Base-by-base conservation (phyloP, 2,329 filamentous ascomycete species). In the Myriangium duriaei region DNA sequence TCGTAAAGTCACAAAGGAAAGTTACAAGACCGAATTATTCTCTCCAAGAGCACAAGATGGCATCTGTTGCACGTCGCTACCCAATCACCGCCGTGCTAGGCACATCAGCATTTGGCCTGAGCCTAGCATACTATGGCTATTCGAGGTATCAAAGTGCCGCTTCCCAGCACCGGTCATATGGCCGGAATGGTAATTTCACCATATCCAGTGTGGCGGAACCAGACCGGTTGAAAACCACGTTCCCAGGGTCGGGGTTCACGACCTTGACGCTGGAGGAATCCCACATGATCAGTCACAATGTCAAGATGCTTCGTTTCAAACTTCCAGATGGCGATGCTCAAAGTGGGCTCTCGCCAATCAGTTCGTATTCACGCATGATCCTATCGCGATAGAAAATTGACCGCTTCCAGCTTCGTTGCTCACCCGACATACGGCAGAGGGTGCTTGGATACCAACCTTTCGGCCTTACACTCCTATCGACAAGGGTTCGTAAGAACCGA, bases 381-480 rank as follows among this genome's bases (percentile, higher is more conserved):
- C 14, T 4, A 24, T 13, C 19, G 28, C 4, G 19, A 12, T 11
- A 15, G 16, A 26, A 34, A 6, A 37, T 21, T 42, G 26, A 39
- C 17, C 6, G 11, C 11, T 34, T 11, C 13, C 37, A 69, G 67
- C 61, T 58, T 67, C 78, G 2, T 58, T 82, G 2, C 61, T 82
- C 26, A 76, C 76, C 1, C 53, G 73, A 28, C 69, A 75, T 2
- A 72, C 71, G 45, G 75, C 77, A 0, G 56, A 67, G 9, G 73
- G 71, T 5, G 54, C 63, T 34, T 72, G 66, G 62, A 51, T 75
- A 3, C 78, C 79, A 0, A 70, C 72, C 1, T 54, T 77, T 9
- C 63, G 79, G 30, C 79, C 78, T 0, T 82, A 83, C 47, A 81
- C 77, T 0, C 79, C 79, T 0, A 62, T 79, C 36, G 74, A 64